Base-by-base conservation (phyloP, 495 filamentous ascomycete genomes). In the Bryoglossum gracile region DNA sequence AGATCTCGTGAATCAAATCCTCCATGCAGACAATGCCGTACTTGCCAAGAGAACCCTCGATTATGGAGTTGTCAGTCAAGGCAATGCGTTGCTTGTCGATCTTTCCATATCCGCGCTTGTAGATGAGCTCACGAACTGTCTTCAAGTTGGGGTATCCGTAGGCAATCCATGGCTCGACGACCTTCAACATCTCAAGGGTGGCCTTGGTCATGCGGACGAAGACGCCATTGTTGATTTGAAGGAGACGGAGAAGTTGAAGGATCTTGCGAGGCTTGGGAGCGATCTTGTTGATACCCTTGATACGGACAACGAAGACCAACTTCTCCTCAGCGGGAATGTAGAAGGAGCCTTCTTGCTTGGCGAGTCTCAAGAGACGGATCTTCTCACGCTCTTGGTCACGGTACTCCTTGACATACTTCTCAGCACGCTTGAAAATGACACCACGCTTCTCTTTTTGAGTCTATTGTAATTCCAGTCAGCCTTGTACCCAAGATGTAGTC, bases 231-330 rank as follows among this genome's bases (percentile, higher is more conserved):
- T 98, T 98, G 85, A 98, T 97, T 78, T 98, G 92, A 66, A 97
- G 83, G 56, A 98, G 86, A 75, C 92, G 91, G 67, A 98, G 89
- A 36, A 98, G 86, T 74, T 97, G 92, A 56, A 98, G 82, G 65
- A 95, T 97, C 84, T 98, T 97, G 77, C 94, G 89, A 71, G 94
- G 94, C 84, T 98, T 97, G 64, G 92, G 92, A 67, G 92, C 81
- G 60, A 98, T 97, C 84, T 98, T 97, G 85, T 97, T 97, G 89
- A 98, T 98, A 94, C 92, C 92, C 86, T 98, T 98, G 81, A 98
- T 97, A 74, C 92, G 94, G 76, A 97, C 73, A 65, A 98, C 84
- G 72, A 98, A 98, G 81, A 90, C 87, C 56, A 98, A 77, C 79
- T 95, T 95, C 70, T 86, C 78, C 83, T 98, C 88, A 50, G 85